These are phyloP conservation scores for Pulveroboletus sp. DNA, from an alignment of 768 basidiomycete species.

Conservation along the genomic window DNA sequence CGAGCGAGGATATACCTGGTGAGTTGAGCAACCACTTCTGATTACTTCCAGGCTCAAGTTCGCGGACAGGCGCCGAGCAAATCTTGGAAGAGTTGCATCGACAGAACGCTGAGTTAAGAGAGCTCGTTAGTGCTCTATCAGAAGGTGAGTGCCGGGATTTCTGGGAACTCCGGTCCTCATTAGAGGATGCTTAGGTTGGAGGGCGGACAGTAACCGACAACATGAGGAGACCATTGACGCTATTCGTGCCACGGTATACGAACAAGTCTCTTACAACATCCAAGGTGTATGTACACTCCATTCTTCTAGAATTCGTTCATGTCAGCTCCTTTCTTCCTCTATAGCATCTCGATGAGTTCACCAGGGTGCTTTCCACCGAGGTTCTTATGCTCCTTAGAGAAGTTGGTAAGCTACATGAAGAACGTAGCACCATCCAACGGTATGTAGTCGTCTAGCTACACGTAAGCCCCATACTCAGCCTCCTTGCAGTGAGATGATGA, in stretches of 20 bases:
- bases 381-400: constrained; percentile 73
- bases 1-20: constrained; percentile 55
- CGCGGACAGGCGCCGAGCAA: constrained; percentile 48
- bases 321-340: neutral
- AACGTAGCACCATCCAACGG: constrained; percentile 68
- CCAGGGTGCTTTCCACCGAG: constrained; percentile 67
- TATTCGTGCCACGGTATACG: constrained; percentile 64
- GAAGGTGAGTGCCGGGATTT: constrained; percentile 42
- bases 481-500: constrained; percentile 56
- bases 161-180: constrained; percentile 5
- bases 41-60: constrained; percentile 5
- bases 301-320: neutral
- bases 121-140: constrained; percentile 49
- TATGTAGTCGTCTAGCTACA: constrained; percentile 32
- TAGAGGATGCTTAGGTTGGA: constrained; percentile 48
- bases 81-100: constrained; percentile 54
- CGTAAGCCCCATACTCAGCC: constrained; percentile 1
- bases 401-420: constrained; percentile 72
- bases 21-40: constrained; percentile 16
- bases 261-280: constrained; percentile 80
- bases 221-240: constrained; percentile 64
- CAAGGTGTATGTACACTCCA: constrained; percentile 53
- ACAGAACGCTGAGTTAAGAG: constrained; percentile 27
- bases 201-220: constrained; percentile 57
- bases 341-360: constrained; percentile 80